A percentile compares a stretch with the other conserved stretches of the same genome.
These are phyloP conservation scores for Tremella yokohamensis DNA, from an alignment of 768 basidiomycete genomes.

Conservation along the genomic window DNA sequence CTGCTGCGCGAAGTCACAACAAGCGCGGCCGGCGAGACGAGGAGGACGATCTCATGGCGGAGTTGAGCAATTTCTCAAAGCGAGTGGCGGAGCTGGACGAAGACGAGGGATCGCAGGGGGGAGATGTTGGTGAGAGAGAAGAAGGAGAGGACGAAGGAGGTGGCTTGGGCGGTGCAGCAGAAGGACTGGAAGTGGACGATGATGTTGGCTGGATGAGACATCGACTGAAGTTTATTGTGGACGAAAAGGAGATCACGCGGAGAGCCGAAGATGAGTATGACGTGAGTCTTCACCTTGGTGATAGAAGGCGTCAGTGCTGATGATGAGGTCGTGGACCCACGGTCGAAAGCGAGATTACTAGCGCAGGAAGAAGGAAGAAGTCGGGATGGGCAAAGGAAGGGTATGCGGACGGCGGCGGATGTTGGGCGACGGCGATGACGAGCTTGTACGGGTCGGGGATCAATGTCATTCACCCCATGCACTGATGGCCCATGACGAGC, in stretches of 20 bases:
- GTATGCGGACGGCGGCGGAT: slow-evolving; percentile 26
- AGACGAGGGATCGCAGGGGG: slow-evolving; percentile 6
- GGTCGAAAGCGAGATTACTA: slow-evolving; percentile 45
- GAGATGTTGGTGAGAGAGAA: slow-evolving; percentile 8
- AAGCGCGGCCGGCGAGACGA: slow-evolving; percentile 61
- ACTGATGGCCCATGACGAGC: too few species aligned
- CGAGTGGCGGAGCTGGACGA: slow-evolving; percentile 26
- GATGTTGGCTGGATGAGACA: slow-evolving; percentile 51
- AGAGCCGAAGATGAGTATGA: slow-evolving; percentile 50
- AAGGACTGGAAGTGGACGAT: slow-evolving; percentile 47
- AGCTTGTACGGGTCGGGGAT: too few species aligned
- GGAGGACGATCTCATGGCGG: slow-evolving; percentile 46
- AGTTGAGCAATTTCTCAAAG: slow-evolving; percentile 41
- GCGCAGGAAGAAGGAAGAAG: slow-evolving; percentile 22
- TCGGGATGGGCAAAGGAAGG: slow-evolving; percentile 21
- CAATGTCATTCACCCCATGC: too few species aligned
- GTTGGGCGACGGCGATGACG: slow-evolving; percentile 25
- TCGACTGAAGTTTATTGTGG: slow-evolving; percentile 42
- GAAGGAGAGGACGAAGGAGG: slow-evolving; percentile 10
- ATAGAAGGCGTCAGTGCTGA: neutral
- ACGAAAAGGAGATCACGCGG: slow-evolving; percentile 43
- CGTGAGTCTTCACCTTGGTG: slow-evolving; percentile 35
- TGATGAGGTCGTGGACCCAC: slow-evolving; percentile 48
- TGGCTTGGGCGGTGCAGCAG: slow-evolving; percentile 7
- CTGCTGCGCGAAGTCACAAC: slow-evolving; percentile 54